These are phyloP conservation scores for Amauroascus verrucosus DNA, from an alignment of 2,329 filamentous ascomycete genomes.

Conservation along the genomic window DNA sequence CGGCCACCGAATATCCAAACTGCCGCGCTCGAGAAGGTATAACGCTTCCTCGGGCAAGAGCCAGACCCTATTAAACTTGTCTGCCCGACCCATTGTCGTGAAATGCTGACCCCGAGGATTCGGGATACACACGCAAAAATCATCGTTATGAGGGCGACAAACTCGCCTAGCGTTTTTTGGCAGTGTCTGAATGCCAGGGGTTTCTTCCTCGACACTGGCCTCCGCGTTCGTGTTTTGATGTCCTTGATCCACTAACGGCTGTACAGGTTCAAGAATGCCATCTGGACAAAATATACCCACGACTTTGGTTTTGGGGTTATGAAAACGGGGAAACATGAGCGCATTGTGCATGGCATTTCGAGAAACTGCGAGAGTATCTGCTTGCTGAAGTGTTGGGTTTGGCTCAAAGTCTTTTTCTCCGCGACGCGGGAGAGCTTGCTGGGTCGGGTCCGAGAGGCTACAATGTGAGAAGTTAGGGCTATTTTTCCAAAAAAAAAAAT, in stretches of 20 bases:
- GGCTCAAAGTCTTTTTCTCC: conserved; percentile 97
- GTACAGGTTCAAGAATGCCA: conserved; percentile 25
- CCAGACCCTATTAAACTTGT: conserved; percentile 61
- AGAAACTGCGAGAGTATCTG: conserved; percentile 65
- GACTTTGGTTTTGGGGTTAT: conserved; percentile 55
- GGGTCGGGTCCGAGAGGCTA: conserved; percentile 27
- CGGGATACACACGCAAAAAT: conserved; percentile 53
- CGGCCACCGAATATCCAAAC: conserved; percentile 79
- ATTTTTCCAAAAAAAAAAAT: neutral
- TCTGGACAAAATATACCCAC: conserved; percentile 66
- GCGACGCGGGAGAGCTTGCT: conserved; percentile 60
- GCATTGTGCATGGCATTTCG: conserved; percentile 83
- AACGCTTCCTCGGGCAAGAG: conserved; percentile 84
- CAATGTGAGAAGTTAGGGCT: neutral
- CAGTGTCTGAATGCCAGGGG: conserved; percentile 5
- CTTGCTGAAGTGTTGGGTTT: conserved; percentile 75
- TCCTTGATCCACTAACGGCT: neutral
- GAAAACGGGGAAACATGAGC: conserved; percentile 63
- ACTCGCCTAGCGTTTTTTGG: conserved; percentile 7
- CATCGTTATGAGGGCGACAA: conserved; percentile 17
- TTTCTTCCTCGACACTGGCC: conserved; percentile 10
- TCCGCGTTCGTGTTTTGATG: conserved; percentile 3
- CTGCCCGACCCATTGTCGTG: conserved; percentile 63
- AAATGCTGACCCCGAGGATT: conserved; percentile 62
- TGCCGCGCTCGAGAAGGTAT: conserved; percentile 79